A percentile compares a stretch with the other conserved stretches of the same genome.
Conservation (phyloP, 2,329 filamentous ascomycete genomes). For the Fusarium sp. region DNA sequence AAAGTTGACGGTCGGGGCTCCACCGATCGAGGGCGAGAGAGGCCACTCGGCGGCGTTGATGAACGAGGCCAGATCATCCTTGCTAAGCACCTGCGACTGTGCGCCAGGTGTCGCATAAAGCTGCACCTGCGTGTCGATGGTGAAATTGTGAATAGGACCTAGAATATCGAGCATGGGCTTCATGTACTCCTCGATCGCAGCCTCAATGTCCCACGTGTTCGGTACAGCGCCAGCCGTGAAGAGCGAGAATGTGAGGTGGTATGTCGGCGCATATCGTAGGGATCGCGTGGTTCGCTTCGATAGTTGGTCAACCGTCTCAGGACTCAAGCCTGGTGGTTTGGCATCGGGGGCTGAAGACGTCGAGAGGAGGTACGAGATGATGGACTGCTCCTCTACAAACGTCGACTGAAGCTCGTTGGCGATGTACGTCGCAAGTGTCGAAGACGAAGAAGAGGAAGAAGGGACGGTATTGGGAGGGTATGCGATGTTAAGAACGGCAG, state of each 20-base stretch:
- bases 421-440: conserved; percentile 79
- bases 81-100: conserved; percentile 74
- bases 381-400: conserved; percentile 89
- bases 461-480: conserved; percentile 79
- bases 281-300: conserved; percentile 83
- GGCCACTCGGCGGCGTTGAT: conserved; percentile 99
- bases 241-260: conserved; percentile 94
- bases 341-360: conserved; percentile 61
- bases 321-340: conserved; percentile 59
- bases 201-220: conserved; percentile 91
- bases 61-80: conserved; percentile 91
- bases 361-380: conserved; percentile 80
- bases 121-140: conserved; percentile 95
- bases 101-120: conserved; percentile 83
- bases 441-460: conserved; percentile 75
- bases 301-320: conserved; percentile 66
- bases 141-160: conserved; percentile 90
- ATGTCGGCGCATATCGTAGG: conserved; percentile 91
- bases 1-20: conserved; percentile 95
- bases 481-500: conserved; percentile 79
- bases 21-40: conserved; percentile 90
- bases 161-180: conserved; percentile 83
- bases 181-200: conserved; percentile 84
- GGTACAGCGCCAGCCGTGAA: conserved; percentile 84
- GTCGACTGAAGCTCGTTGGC: conserved; percentile 81